phyloP scores from a whole-genome alignment of 441 rosid genomes.

The Gossypium armourianum region DNA sequence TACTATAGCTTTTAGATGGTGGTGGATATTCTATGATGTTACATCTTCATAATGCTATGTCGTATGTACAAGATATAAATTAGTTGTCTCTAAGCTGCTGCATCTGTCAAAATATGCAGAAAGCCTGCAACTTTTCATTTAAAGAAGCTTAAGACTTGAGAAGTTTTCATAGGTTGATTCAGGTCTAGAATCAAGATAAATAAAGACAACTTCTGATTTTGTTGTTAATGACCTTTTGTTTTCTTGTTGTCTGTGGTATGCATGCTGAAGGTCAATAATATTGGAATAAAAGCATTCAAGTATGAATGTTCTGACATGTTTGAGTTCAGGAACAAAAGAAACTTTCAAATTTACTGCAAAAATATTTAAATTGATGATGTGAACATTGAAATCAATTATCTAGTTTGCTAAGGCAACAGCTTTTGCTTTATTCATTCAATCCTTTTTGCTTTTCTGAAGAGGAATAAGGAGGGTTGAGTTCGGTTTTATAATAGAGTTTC shows the following conservation, averaged over 20 bases:
- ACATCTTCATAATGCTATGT: neutral
- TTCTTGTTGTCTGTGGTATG: constrained; percentile 1
- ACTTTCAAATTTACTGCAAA: neutral
- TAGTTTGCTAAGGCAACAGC: neutral
- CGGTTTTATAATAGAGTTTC: neutral
- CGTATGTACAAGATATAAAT: neutral
- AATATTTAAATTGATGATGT: constrained; percentile 7
- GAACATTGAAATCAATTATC: neutral
- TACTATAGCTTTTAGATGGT: neutral
- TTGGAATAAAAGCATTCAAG: constrained; percentile 7
- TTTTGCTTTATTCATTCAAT: neutral
- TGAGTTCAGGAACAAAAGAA: neutral
- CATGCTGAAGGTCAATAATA: constrained; percentile 2
- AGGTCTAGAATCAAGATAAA: constrained; percentile 1
- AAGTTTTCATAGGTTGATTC: neutral
- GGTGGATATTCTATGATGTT: neutral
- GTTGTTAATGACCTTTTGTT: neutral
- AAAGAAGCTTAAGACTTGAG: neutral
- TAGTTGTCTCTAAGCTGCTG: neutral
- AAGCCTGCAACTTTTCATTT: constrained; percentile 6
- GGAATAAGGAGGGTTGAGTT: neutral
- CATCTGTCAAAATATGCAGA: neutral
- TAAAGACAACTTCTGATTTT: neutral
- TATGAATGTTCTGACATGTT: neutral
- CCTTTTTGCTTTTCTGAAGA: neutral